Base-by-base conservation (phyloP, 148 eudicot species). In the Vaccinium corymbosum region DNA sequence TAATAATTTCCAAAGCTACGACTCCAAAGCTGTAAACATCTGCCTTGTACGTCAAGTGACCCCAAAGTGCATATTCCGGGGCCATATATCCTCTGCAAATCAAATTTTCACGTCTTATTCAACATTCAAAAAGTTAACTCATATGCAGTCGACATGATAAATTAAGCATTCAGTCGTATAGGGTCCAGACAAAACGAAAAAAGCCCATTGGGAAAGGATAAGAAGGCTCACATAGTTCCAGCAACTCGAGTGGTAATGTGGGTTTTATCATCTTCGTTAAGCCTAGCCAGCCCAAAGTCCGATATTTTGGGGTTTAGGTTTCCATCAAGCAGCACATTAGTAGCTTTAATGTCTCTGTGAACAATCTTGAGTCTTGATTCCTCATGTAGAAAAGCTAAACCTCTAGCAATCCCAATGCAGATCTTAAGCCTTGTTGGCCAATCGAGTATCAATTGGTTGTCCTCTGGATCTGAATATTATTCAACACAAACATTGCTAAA, bases 71-170 rank as follows among this genome's bases (percentile, higher is more conserved):
- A 62, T 91, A 91, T 82, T 91, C 92, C 0, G 93, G 93, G 62
- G 93, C 93, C 92, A 91, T 91, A 52, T 91, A 91, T 80, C 93
- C 93, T 80, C 93, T 91, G 89, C 85, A 87, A 85, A 20, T 19
- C 71, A 16, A 17, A 12, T 20, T 38, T 57, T 15, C 14, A 42
- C 3, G 46, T 52, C 83, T n/a, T 27, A 46, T 66, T 81, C 49
- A 51, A 46, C 13, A 64, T 22, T 15, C 52, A n/a, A 12, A 68
- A 29, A 19, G 29, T 42, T 13, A 52, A 52, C 16, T 82, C 14
- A 82, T 35, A 35, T 51, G 52, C 6, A 82, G 14, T 81, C 46
- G 51, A 68, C 50, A 50, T 6, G 2, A n/a, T 14, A 49, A 81
- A 32, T 32, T 32, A 49, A 81, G 2, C 35, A 35, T 35, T 35